phyloP scores from a whole-genome alignment of 2,329 filamentous ascomycete genomes.

The Lachnellula subtilissima region DNA sequence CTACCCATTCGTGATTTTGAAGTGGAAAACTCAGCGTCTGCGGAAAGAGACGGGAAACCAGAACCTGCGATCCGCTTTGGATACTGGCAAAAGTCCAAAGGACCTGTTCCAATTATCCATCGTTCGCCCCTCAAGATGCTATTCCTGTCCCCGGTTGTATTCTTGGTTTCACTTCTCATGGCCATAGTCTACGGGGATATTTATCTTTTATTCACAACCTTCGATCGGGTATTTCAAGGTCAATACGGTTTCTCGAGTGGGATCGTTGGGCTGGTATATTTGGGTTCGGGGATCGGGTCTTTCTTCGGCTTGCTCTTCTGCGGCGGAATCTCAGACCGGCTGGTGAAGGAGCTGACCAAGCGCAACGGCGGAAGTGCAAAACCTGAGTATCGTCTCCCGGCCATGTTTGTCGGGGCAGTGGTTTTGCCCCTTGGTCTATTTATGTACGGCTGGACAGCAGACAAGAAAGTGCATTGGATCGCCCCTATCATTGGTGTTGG shows the following conservation, averaged over 20 bases:
- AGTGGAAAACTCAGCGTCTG: constrained; percentile 39
- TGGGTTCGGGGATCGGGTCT: constrained; percentile 25
- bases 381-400: constrained; percentile 39
- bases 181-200: constrained; percentile 33
- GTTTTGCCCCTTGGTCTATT: constrained; percentile 39
- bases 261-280: constrained; percentile 32
- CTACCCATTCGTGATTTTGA: constrained; percentile 40
- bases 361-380: constrained; percentile 28
- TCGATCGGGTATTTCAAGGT: constrained; percentile 32
- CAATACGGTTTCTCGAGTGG: constrained; percentile 31
- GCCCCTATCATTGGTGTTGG: constrained; percentile 39
- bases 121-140: constrained; percentile 34
- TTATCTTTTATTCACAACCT: constrained; percentile 36
- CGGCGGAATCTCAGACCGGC: constrained; percentile 22
- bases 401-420: constrained; percentile 37
- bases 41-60: constrained; percentile 38
- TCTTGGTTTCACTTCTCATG: constrained; percentile 30
- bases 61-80: constrained; percentile 42
- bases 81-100: constrained; percentile 9
- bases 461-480: constrained; percentile 37
- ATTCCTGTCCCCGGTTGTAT: constrained; percentile 29
- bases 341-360: constrained; percentile 44
- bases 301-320: constrained; percentile 16
- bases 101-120: constrained; percentile 31
- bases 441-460: constrained; percentile 42